These are phyloP conservation scores for Alopecurus myosuroides DNA, from an alignment of 176 grass and related monocot genomes.

Conservation along the genomic window DNA sequence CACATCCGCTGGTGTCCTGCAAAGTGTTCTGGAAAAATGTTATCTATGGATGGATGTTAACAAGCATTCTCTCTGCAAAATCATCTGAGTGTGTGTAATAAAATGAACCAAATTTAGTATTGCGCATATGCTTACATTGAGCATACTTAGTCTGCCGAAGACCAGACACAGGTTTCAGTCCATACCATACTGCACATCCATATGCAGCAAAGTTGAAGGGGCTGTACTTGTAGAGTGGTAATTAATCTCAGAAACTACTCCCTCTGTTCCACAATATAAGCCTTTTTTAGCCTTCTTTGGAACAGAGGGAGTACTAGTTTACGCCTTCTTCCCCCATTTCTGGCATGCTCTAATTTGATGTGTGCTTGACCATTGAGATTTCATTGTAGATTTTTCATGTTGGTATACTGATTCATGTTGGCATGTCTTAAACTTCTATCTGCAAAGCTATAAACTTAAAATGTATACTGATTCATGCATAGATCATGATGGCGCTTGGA, in stretches of 20 bases:
- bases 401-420: not conserved
- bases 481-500: not conserved
- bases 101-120: not conserved
- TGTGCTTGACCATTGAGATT: not conserved
- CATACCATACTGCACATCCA: not conserved
- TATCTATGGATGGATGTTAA: not conserved
- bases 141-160: not conserved
- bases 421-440: too few relatives aligned
- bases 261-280: too few relatives aligned
- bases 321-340: not conserved
- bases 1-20: not conserved
- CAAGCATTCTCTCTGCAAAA: not conserved
- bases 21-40: not conserved
- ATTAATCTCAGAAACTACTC: too few relatives aligned
- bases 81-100: not conserved
- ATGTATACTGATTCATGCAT: not conserved
- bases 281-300: too few relatives aligned
- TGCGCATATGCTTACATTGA: not conserved
- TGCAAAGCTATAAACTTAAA: not conserved
- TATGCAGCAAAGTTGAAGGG: not conserved
- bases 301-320: not conserved
- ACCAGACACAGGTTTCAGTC: not conserved
- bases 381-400: not conserved
- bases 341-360: not conserved
- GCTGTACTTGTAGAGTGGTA: not conserved